These are phyloP conservation scores for Lactifluus subvellereus DNA, from an alignment of 768 basidiomycete species.

Conservation along the genomic window DNA sequence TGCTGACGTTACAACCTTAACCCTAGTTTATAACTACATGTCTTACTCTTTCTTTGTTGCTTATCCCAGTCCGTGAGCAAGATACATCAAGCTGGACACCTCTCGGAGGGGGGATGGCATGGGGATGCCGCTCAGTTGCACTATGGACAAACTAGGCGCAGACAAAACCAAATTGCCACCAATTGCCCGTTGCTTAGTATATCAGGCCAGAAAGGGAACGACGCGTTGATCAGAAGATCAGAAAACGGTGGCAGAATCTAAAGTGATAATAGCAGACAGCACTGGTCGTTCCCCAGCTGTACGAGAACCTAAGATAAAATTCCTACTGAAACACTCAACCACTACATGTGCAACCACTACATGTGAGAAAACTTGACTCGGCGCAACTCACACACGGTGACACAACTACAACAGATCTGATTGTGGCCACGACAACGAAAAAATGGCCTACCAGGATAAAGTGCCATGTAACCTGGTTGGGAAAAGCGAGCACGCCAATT, in stretches of 20 bases:
- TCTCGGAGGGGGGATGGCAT: not conserved
- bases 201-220: not conserved
- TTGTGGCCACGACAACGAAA: not conserved
- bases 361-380: not conserved
- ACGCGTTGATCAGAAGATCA: not conserved
- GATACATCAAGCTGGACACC: not conserved
- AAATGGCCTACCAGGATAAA: not conserved
- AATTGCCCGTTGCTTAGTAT: too few species aligned
- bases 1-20: conserved; percentile 8
- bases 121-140: not conserved
- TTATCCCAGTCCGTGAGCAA: not conserved
- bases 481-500: not conserved
- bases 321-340: not conserved
- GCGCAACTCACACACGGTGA: not conserved
- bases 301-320: not conserved
- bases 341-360: not conserved
- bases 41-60: too few species aligned
- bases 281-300: not conserved
- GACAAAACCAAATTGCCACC: not conserved
- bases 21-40: not conserved
- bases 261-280: not conserved
- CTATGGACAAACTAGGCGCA: not conserved
- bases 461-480: not conserved
- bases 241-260: not conserved
- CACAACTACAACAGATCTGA: not conserved